Conservation (phyloP, 805 yeast genomes). For the Peterozyma toletana region DNA sequence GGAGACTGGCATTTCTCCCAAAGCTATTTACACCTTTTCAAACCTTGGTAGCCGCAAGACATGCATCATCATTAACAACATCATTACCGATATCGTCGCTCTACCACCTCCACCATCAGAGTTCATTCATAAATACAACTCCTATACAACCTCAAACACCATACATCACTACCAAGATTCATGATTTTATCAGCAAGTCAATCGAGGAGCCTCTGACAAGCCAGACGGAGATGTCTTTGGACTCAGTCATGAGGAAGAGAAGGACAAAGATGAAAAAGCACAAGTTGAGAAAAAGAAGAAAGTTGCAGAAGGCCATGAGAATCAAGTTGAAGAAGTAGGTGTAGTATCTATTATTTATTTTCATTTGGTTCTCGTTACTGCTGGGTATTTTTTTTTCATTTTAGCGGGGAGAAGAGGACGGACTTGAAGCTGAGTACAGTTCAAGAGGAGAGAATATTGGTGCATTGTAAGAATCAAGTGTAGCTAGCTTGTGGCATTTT, state of each 20-base stretch:
- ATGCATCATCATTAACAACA: neutral
- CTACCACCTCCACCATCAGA: neutral
- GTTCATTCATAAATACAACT: neutral
- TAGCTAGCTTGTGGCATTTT: too few relatives aligned
- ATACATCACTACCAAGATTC: constrained; percentile 1
- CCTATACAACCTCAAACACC: neutral
- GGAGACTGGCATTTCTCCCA: too few relatives aligned
- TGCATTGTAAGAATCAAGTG: too few relatives aligned
- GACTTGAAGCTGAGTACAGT: too few relatives aligned
- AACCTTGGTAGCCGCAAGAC: neutral
- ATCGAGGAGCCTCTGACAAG: neutral
- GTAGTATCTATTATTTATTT: neutral
- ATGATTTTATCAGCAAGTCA: constrained; percentile 1
- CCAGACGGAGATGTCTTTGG: constrained; percentile 30
- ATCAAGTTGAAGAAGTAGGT: constrained; percentile 47
- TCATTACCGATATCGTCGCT: neutral
- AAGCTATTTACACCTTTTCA: too few relatives aligned
- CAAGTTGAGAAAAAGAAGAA: constrained; percentile 95
- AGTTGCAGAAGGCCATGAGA: constrained; percentile 78
- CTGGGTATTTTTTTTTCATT: neutral
- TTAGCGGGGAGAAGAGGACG: too few relatives aligned
- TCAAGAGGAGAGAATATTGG: too few relatives aligned
- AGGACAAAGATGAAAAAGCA: constrained; percentile 96
- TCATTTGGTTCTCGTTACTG: neutral
- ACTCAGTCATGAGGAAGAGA: constrained; percentile 78